phyloP scores from a whole-genome alignment of 805 yeast genomes.

The Cyberlindnera saturnus region DNA sequence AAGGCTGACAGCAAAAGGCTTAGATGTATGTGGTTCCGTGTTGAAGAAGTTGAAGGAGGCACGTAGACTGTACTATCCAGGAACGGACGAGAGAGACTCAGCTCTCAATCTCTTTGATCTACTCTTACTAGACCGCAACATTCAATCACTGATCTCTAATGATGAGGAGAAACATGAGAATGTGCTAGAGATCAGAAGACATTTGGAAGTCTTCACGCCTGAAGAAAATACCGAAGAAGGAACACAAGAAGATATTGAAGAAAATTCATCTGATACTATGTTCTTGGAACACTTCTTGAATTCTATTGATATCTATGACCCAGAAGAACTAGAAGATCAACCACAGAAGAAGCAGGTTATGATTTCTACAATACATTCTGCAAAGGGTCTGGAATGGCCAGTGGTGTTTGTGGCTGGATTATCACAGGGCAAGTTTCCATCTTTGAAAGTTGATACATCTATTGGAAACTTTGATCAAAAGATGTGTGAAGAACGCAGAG shows the following conservation, averaged over 20 bases:
- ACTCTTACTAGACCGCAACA: not conserved
- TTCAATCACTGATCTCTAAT: slow-evolving; percentile 9
- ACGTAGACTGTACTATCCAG: not conserved
- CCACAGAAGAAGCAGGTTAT: slow-evolving; percentile 32
- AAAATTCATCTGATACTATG: slow-evolving; percentile 11
- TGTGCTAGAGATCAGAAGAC: slow-evolving; percentile 33
- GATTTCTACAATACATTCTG: slow-evolving; percentile 82
- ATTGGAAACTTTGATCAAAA: slow-evolving; percentile 13
- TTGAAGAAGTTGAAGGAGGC: slow-evolving; percentile 1
- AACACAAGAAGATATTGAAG: not conserved
- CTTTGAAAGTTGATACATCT: slow-evolving; percentile 30
- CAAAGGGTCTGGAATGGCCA: slow-evolving; percentile 96
- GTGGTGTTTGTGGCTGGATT: slow-evolving; percentile 78
- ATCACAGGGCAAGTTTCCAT: slow-evolving; percentile 62
- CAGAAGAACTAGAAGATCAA: slow-evolving; percentile 18
- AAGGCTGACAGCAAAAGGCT: slow-evolving; percentile 6
- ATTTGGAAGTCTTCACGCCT: slow-evolving; percentile 31
- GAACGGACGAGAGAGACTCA: not conserved
- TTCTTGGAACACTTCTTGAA: slow-evolving; percentile 28
- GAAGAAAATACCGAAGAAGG: slow-evolving; percentile 13
- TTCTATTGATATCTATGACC: slow-evolving; percentile 30
- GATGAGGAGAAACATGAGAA: slow-evolving; percentile 30
- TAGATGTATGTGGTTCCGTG: slow-evolving; percentile 1
- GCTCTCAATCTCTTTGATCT: slow-evolving; percentile 12
- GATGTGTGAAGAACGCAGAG: slow-evolving; percentile 73